Base-by-base conservation (phyloP, 345 rosid species). In the Nasturtium officinale region DNA sequence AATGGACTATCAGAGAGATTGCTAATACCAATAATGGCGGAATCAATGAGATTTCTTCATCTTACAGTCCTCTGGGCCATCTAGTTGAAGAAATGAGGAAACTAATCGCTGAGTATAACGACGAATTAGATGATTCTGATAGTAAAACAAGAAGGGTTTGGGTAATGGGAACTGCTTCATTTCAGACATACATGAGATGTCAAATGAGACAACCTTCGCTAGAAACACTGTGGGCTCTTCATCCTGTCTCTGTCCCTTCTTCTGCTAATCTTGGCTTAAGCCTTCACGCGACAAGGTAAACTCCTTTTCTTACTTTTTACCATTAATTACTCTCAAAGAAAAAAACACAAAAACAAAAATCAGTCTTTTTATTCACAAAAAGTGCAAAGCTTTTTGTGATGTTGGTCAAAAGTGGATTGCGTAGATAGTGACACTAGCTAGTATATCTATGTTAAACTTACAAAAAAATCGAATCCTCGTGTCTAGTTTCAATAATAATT, bases 231-330 rank as follows among this genome's bases (percentile, higher is more conserved):
- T 92, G 98, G 98, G 81, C 78, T 52, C 86, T 90, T 81, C 91
- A 86, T 76, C 86, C 92, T 72, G 90, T 92, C 67, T 85, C 98
- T 37, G 84, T 90, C 80, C 98, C 96, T 15, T 86, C 95, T 5
- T 86, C 96, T 5, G 86, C 83, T 63, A 96, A 89, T 61, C 90
- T 93, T 79, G 90, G 85, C 18, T 77, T 93, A 76, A 87, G 85
- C 80, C 96, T 93, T 72, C 91, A 86, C 78, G 86, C 84, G 73
- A 73, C 98, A 76, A 85, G 97, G 97, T 88, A 69, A 52, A 55
- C 33, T 65, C 51, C 5, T 61, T 67, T 71, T 65, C 51, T 71
- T 42, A 50, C 68, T 65, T 77, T 77, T 77, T 54, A 72, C 77
- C 62, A 57, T 70, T 46, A 28, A 56, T 46, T 76, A 69, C 58